Percentiles rank a stretch among this genome's conserved stretches.
Conservation (phyloP, 164 flowering plant species). For the Akebia trifoliata region DNA sequence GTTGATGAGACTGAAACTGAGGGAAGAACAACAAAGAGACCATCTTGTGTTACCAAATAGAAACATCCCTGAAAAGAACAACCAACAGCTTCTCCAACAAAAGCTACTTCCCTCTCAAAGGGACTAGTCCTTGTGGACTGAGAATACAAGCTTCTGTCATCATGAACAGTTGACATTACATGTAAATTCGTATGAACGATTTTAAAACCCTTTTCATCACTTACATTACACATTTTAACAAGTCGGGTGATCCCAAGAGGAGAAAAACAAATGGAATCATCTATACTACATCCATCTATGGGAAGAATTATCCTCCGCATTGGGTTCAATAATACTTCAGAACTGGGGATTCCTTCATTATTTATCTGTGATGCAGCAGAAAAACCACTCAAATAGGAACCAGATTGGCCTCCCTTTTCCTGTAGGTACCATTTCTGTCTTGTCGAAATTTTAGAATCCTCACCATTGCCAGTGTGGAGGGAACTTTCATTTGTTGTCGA, state of each 20-base stretch:
- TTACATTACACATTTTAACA: constrained; percentile 18
- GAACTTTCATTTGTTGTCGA: constrained; percentile 8
- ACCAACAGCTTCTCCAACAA: constrained; percentile 60
- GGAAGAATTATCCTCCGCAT: constrained; percentile 67
- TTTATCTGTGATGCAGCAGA: constrained; percentile 27
- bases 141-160: constrained; percentile 39
- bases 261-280: constrained; percentile 62
- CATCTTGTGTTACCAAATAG: constrained; percentile 68
- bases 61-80: constrained; percentile 70
- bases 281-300: constrained; percentile 27
- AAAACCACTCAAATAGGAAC: constrained; percentile 31
- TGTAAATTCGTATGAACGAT: constrained; percentile 53
- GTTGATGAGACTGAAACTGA: constrained; percentile 52
- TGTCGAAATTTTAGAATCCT: constrained; percentile 12
- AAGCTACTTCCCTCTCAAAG: constrained; percentile 30
- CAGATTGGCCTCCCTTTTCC: constrained; percentile 15
- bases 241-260: constrained; percentile 75
- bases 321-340: constrained; percentile 18
- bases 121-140: constrained; percentile 11
- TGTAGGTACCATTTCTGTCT: constrained; percentile 14
- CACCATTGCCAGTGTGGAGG: constrained; percentile 9
- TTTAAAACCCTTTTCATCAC: constrained; percentile 28
- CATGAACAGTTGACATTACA: constrained; percentile 28
- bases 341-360: constrained; percentile 13
- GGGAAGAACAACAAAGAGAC: constrained; percentile 79